phyloP scores from a whole-genome alignment of 169 alveolate genomes.

The Plasmodium cynomolgi region DNA sequence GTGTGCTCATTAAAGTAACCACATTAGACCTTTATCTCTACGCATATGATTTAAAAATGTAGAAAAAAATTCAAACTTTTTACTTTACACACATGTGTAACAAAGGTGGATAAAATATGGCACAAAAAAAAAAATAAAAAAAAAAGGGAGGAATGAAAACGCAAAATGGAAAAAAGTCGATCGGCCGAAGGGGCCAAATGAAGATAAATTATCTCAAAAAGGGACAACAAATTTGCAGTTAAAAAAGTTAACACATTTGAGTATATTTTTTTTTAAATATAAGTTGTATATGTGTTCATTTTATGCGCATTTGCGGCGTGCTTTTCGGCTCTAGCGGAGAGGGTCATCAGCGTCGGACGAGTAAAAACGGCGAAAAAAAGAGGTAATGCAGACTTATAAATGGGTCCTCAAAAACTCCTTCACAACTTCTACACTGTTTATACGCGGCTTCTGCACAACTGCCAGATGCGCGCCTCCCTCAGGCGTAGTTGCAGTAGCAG shows the following conservation, averaged over 20 bases:
- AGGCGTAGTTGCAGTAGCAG: slow-evolving; percentile 61
- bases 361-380: background rate
- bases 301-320: background rate
- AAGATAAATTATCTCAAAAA: background rate
- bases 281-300: background rate
- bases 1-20: background rate
- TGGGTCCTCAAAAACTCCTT: background rate
- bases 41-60: slow-evolving; percentile 1
- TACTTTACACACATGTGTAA: background rate
- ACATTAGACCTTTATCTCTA: background rate
- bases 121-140: background rate
- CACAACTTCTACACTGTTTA: background rate
- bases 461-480: background rate
- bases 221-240: background rate
- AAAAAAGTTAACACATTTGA: background rate
- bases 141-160: background rate
- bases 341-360: background rate
- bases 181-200: background rate
- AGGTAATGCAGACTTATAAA: background rate
- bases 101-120: background rate
- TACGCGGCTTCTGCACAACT: background rate
- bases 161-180: background rate
- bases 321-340: background rate
- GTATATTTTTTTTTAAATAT: background rate
- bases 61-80: background rate